Evolutionary conservation across 2,329 filamentous ascomycete genomes (phyloP).

Genomic region (Colletotrichum sojae): DNA sequence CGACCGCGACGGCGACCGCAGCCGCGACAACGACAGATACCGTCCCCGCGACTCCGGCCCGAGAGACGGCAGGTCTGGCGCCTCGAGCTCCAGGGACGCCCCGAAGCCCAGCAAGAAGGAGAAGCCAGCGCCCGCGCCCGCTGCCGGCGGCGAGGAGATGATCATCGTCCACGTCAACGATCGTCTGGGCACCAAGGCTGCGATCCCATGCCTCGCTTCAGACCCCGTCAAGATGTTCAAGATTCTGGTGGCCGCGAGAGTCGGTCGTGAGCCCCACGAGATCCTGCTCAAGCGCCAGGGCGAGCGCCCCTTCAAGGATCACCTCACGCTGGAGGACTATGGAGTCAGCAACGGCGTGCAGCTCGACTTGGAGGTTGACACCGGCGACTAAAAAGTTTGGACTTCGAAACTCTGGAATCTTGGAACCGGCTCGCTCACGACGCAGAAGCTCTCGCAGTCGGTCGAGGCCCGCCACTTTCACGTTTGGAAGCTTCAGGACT

Average conservation of each 20-base stretch:
- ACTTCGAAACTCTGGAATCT: not conserved
- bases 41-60: slow-evolving; percentile 40
- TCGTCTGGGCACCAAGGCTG: slow-evolving; percentile 94
- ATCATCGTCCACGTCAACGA: slow-evolving; percentile 96
- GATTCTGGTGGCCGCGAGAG: slow-evolving; percentile 89
- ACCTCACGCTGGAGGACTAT: slow-evolving; percentile 90
- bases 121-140: slow-evolving; percentile 47
- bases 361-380: slow-evolving; percentile 74
- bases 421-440: not conserved
- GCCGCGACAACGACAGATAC: slow-evolving; percentile 44
- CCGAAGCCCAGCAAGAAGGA: slow-evolving; percentile 47
- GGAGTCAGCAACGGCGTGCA: slow-evolving; percentile 92
- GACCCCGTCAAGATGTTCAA: slow-evolving; percentile 92
- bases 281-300: slow-evolving; percentile 94
- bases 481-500: not conserved
- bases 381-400: slow-evolving; percentile 63
- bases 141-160: slow-evolving; percentile 78
- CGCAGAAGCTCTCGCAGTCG: not conserved
- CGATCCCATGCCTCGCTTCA: slow-evolving; percentile 88
- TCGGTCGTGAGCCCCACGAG: slow-evolving; percentile 90
- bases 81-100: slow-evolving; percentile 48
- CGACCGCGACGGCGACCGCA: slow-evolving; percentile 55
- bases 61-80: slow-evolving; percentile 46
- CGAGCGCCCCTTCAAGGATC: slow-evolving; percentile 93
- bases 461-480: not conserved